phyloP scores from a whole-genome alignment of 805 yeast genomes.

The Metschnikowia hibisci region DNA sequence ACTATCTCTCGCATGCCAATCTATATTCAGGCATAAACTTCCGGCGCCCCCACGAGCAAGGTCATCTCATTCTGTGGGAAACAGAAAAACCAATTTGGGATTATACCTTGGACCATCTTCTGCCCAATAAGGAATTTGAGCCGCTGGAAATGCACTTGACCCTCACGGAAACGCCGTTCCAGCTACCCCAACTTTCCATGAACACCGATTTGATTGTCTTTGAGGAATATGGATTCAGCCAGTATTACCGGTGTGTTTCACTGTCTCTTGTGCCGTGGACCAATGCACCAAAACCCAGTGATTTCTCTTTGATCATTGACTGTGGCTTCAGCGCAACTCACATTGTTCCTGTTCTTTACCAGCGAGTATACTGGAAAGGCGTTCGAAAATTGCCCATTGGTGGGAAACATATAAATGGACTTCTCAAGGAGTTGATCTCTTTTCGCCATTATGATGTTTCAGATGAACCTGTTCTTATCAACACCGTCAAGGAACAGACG shows the following conservation, averaged over 20 bases:
- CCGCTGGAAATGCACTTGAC: slow-evolving; percentile 55
- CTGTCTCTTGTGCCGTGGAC: slow-evolving; percentile 62
- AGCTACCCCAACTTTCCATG: slow-evolving; percentile 74
- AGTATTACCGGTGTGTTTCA: slow-evolving; percentile 63
- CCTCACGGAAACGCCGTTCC: slow-evolving; percentile 76
- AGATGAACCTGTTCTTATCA: slow-evolving; percentile 82
- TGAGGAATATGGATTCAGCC: slow-evolving; percentile 84
- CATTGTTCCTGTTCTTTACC: slow-evolving; percentile 79
- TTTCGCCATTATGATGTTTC: slow-evolving; percentile 90
- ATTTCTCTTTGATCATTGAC: slow-evolving; percentile 79
- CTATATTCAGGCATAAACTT: slow-evolving; percentile 72
- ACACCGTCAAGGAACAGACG: slow-evolving; percentile 78
- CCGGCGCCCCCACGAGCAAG: slow-evolving; percentile 82
- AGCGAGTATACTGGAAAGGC: slow-evolving; percentile 72
- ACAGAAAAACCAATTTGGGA: slow-evolving; percentile 90
- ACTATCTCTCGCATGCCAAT: slow-evolving; percentile 56
- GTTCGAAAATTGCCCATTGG: slow-evolving; percentile 79
- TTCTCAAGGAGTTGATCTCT: slow-evolving; percentile 77
- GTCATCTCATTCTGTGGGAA: slow-evolving; percentile 90
- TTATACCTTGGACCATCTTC: slow-evolving; percentile 49
- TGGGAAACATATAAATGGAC: slow-evolving; percentile 80
- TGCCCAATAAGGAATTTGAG: slow-evolving; percentile 37
- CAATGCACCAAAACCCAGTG: slow-evolving; percentile 24
- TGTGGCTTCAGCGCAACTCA: slow-evolving; percentile 86
- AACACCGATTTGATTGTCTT: slow-evolving; percentile 89